Evolutionary conservation across 23 red algal species (phyloP).

Genomic region (Chondrus crispus): DNA sequence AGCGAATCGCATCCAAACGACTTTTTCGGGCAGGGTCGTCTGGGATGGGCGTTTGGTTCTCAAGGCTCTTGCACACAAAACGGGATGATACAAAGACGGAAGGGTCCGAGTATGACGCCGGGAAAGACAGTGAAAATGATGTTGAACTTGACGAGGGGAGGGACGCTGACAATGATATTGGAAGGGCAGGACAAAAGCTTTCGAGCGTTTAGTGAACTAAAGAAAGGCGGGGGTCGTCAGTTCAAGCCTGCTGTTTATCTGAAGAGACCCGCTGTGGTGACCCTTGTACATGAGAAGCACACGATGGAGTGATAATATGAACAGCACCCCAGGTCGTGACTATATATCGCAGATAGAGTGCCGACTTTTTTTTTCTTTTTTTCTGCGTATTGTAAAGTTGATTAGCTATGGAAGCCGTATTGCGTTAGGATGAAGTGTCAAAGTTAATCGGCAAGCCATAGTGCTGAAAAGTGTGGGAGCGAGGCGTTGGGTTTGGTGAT

Average conservation of each 20-base stretch:
- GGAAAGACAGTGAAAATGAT: background rate
- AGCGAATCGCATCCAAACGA: background rate
- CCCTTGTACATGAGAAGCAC: background rate
- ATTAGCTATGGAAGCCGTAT: too few relatives aligned
- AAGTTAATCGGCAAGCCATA: too few relatives aligned
- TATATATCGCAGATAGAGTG: too few relatives aligned
- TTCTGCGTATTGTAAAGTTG: too few relatives aligned
- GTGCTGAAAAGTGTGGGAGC: too few relatives aligned
- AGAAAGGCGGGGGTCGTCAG: background rate
- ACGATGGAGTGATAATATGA: background rate
- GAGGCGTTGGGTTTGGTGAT: too few relatives aligned
- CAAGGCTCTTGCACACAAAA: background rate
- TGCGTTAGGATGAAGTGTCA: too few relatives aligned
- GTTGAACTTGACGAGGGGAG: background rate
- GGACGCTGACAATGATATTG: background rate
- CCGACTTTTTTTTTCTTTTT: too few relatives aligned
- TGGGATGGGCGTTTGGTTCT: background rate
- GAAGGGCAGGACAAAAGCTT: background rate
- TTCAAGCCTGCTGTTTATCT: background rate
- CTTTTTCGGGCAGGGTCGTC: background rate
- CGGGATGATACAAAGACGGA: background rate
- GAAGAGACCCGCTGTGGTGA: background rate
- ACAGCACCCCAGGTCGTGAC: too few relatives aligned
- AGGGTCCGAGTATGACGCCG: background rate
- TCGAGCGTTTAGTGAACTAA: background rate